Evolutionary conservation across 768 basidiomycete genomes (phyloP).

Genomic region (Coprinopsis sp.): DNA sequence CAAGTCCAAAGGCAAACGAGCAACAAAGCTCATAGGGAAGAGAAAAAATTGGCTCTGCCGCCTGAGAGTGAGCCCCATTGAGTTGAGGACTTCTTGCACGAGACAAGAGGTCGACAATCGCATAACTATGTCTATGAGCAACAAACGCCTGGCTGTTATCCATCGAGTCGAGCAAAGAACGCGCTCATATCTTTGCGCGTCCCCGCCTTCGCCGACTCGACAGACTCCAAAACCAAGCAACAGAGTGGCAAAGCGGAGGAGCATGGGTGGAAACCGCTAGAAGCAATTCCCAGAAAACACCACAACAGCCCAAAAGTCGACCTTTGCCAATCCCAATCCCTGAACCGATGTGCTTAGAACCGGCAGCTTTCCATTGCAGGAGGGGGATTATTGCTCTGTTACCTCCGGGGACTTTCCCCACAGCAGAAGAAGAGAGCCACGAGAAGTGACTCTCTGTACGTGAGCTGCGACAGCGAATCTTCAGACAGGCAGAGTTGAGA

Average conservation of each 20-base stretch:
- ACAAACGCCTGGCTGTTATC: slow-evolving; percentile 42
- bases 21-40: slow-evolving; percentile 43
- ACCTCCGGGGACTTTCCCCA: slow-evolving; percentile 95
- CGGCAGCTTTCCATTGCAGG: slow-evolving; percentile 66
- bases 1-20: slow-evolving; percentile 24
- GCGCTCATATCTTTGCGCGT: slow-evolving; percentile 77
- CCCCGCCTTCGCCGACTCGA: slow-evolving; percentile 39
- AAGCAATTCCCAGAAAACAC: slow-evolving; percentile 16
- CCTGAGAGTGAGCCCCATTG: slow-evolving; percentile 91
- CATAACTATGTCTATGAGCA: slow-evolving; percentile 90
- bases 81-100: slow-evolving; percentile 65
- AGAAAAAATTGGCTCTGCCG: slow-evolving; percentile 59
- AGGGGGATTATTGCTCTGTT: slow-evolving; percentile 63
- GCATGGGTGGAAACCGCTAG: slow-evolving; percentile 22
- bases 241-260: slow-evolving; percentile 60
- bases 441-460: slow-evolving; percentile 51
- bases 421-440: slow-evolving; percentile 52
- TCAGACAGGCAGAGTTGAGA: slow-evolving; percentile 47
- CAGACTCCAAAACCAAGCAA: slow-evolving; percentile 33
- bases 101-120: slow-evolving; percentile 54
- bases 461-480: slow-evolving; percentile 85
- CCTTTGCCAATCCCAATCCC: slow-evolving; percentile 49
- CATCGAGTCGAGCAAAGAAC: slow-evolving; percentile 41
- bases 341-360: slow-evolving; percentile 66
- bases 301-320: slow-evolving; percentile 30